Evolutionary conservation across 805 yeast species (phyloP), one percentile per base, ranked within the genome.

Genomic region (Ogataea nonfermentans): DNA sequence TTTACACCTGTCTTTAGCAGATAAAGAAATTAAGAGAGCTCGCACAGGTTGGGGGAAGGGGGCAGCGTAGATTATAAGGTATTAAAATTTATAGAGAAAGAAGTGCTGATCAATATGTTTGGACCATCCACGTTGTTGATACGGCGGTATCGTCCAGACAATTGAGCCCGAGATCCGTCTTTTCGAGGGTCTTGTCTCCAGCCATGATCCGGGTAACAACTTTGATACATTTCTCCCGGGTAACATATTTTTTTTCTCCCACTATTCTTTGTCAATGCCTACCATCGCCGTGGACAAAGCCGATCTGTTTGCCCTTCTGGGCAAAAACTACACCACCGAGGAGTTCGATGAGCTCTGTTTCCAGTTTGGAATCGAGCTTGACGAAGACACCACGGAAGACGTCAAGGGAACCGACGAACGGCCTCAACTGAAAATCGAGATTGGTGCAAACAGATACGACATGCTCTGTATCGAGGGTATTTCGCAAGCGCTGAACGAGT

Each of bases 401-500:
- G 81, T 84, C 50, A 66, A 62, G 44, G 78, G 74, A 62, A 70
- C 73, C n/a, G 85, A 79, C 49, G 95, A 87, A 66, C 82, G 96
- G 64, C 97, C 99, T n/a, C 95, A 91, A 66, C 75, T 87, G 56
- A 93, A 93, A 69, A 88, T 93, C 57, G 99, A 93, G 65, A 81
- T 95, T 49, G 97, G 96, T 43, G 99, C 99, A 47, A 93, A 93
- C 70, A 84, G 99, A 73, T 95, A 93, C 61, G 99, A 93, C 64
- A 80, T 93, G 90, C 79, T 93, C 51, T 95, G 99, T 72, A 84
- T 89, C 54, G 99, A 93, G 68, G 99, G 99, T 60, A 89, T 93
- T 65, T 89, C 97, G 1, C 95, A 88, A 60, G 91, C 98, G 1
- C 71, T 93, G 60, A 89, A 89, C 57, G 95, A 90, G 62, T 93